Conservation (phyloP, 345 rosid genomes). For the Ceriops decandra region DNA sequence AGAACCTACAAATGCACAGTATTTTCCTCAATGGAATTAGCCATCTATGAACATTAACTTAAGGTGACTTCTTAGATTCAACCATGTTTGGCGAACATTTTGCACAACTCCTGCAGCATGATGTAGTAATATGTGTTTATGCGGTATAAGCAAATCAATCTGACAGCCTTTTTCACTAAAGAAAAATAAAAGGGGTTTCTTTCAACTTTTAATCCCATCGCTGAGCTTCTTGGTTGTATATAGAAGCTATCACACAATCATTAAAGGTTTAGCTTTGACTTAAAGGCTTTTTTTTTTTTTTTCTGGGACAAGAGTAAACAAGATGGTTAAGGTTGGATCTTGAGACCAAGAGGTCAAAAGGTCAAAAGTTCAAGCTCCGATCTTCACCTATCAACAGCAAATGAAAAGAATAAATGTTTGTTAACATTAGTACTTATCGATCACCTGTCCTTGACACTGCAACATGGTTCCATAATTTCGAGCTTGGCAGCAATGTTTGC, state of each 20-base stretch:
- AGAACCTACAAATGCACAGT: neutral
- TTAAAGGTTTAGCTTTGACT: neutral
- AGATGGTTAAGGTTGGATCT: too few relatives aligned
- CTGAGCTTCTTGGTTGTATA: neutral
- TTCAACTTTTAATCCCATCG: neutral
- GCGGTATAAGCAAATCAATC: neutral
- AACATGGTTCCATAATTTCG: constrained; percentile 37
- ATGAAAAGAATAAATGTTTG: too few relatives aligned
- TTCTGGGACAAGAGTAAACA: too few relatives aligned
- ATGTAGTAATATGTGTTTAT: neutral
- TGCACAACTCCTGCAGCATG: neutral
- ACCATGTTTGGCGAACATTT: neutral
- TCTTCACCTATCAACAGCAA: too few relatives aligned
- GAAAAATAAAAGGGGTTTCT: neutral
- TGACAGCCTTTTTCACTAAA: neutral
- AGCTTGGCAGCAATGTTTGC: constrained; percentile 36
- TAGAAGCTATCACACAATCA: neutral
- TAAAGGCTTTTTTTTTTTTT: too few relatives aligned
- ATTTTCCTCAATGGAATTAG: neutral
- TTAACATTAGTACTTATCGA: neutral
- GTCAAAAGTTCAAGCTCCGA: too few relatives aligned
- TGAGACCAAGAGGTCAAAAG: too few relatives aligned
- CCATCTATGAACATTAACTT: neutral
- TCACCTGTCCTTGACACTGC: constrained; percentile 38
- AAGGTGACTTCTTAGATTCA: neutral